Evolutionary conservation across 139 green algal genomes (phyloP), one percentile per base, ranked within the genome.

Genomic region (Dunaliella primolecta): DNA sequence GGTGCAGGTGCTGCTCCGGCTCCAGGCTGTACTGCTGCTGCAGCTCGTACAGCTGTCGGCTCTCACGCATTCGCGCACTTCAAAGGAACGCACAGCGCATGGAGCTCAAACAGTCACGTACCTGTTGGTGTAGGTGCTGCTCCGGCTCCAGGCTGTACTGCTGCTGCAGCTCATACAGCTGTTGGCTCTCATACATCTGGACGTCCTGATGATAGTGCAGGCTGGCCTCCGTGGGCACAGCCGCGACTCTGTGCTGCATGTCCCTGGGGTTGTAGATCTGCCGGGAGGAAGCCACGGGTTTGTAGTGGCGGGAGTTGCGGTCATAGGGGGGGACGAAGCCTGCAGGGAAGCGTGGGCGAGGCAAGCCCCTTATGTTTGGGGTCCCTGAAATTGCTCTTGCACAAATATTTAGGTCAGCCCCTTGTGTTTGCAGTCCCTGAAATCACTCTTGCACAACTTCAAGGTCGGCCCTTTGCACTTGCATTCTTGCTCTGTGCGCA

Each of bases 241-340:
- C n/a, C n/a, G n/a, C n/a, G n/a, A n/a, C n/a, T n/a, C n/a, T n/a
- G n/a, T 64, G 46, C 15, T 64, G 46, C 7, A 64, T 64, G 46
- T 25, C 46, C 7, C 46, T 7, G 46, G 46, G 15, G 46, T 15
- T 15, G 46, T 15, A 64, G 15, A 25, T 64, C 46, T 64, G 46
- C 7, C 7, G 46, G 46, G 46, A 7, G 7, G 46, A 64, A 64
- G 46, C 46, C 7, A 7, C 7, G 46, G 46, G 46, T 27, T 27
- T 71, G 80, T 85, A 88, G 85, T 75, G 83, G 20, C 32, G 36
- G 1, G 80, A 85, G 34, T 85, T 78, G 11, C 86, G 72, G 76
- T 93, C 84, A 84, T 93, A 93, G 0, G 90, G 87, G 1, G 90
- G 87, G 64, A 93, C 88, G 74, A 88, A 93, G 71, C 90, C 90